These are phyloP conservation scores for Dioscorea dumetorum DNA, from an alignment of 106 monocot species.

Conservation along the genomic window DNA sequence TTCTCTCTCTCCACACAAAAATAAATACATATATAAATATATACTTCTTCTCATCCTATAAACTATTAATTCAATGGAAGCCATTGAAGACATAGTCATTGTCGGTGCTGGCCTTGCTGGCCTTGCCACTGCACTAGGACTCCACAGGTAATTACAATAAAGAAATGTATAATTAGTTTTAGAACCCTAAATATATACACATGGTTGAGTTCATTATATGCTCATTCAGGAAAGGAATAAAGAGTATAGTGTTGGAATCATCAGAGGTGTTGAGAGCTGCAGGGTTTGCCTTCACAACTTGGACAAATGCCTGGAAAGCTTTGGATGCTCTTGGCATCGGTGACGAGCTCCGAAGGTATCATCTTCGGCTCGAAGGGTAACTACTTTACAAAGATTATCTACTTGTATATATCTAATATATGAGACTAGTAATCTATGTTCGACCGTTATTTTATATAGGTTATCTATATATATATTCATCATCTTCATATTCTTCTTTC, in stretches of 20 bases:
- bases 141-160: neutral
- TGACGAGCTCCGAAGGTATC: constrained; percentile 15
- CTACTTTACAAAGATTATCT: neutral
- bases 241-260: constrained; percentile 47
- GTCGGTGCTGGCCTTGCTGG: constrained; percentile 33
- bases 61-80: neutral
- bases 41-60: neutral
- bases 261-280: constrained; percentile 27
- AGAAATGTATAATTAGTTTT: neutral
- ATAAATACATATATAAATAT: too few species aligned
- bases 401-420: neutral
- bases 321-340: constrained; percentile 54
- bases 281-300: constrained; percentile 35
- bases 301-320: constrained; percentile 52
- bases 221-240: constrained; percentile 29
- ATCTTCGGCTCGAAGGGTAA: constrained; percentile 17
- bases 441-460: too few species aligned
- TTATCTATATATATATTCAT: too few species aligned
- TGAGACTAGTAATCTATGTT: neutral
- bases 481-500: neutral
- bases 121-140: constrained; percentile 31
- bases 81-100: constrained; percentile 15
- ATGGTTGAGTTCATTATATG: neutral
- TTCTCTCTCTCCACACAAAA: too few species aligned
- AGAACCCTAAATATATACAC: neutral